Conservation (phyloP, 179 eudicot genomes). For the Pouteria campechiana region DNA sequence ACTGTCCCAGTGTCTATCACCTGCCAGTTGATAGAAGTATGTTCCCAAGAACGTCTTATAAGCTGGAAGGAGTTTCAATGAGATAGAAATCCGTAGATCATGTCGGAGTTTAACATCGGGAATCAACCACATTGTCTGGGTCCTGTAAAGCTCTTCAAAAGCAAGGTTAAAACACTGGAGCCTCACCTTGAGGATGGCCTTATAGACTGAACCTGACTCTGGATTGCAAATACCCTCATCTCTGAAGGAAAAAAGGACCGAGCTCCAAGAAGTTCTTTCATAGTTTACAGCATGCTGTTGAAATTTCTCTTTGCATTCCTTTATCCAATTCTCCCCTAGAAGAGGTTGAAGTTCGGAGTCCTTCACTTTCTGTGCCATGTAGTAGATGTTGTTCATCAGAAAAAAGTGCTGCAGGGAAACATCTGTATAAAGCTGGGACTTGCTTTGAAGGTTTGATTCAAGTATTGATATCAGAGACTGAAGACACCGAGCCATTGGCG, state of each 20-base stretch:
- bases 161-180: conserved; percentile 78
- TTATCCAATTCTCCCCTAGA: conserved; percentile 86
- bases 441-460: conserved; percentile 69
- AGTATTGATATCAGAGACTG: conserved; percentile 43
- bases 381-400: conserved; percentile 84
- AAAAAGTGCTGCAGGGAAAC: conserved; percentile 66
- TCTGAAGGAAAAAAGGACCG: conserved; percentile 59
- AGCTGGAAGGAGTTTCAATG: conserved; percentile 84
- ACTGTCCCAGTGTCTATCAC: conserved; percentile 71
- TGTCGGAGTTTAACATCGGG: conserved; percentile 90
- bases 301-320: conserved; percentile 60
- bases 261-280: conserved; percentile 87
- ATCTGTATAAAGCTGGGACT: conserved; percentile 74
- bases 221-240: conserved; percentile 90
- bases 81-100: conserved; percentile 88
- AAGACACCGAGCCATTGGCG: conserved; percentile 48
- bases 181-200: conserved; percentile 71
- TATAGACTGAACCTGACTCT: conserved; percentile 59
- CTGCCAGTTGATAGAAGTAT: conserved; percentile 70
- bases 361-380: conserved; percentile 80
- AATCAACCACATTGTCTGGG: conserved; percentile 88
- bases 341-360: conserved; percentile 79
- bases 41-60: conserved; percentile 85
- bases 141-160: conserved; percentile 87
- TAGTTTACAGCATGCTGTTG: conserved; percentile 73